Base-by-base conservation (phyloP, 208 protist genomes). In the Trypanosoma brucei region DNA sequence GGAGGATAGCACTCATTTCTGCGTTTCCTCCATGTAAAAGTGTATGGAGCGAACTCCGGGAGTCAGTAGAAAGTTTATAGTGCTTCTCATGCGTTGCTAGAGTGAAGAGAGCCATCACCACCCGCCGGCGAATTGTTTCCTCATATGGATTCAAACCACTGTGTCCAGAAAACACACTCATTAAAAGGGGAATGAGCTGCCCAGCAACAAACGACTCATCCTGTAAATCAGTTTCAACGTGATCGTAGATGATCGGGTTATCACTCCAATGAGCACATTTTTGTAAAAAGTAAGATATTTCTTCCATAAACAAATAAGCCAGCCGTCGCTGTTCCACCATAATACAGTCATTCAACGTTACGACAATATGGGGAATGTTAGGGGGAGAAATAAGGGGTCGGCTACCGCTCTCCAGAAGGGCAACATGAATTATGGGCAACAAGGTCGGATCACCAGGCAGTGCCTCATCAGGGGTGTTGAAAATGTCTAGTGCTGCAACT, bases 271-370 rank as follows among this genome's bases (percentile, higher is more conserved):
- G 76, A 35, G 75, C 44, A 65, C 79, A 87, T 49, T 84, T 83
- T 44, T 92, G 67, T 0, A 93, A 60, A 72, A 95, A 95, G 67
- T 95, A 97, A 3, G 86, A 89, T 1, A 94, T 64, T 67, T 97
- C 90, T 49, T 97, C 92, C 4, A 97, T 63, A 77, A 86, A 97
- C 2, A 95, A 65, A 36, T 89, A 68, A 3, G 72, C 73, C 13
- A 95, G 36, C 1, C 88, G 78, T 6, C 88, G 79, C 75, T 97
- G 85, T 73, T 97, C 90, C 22, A 94, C 82, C 68, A 94, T 78
- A 13, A 93, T 72, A 53, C 78, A 87, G 67, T 97, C 79, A 54
- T 78, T 70, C 44, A 96, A 45, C 36, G 81, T 88, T 7, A 97
- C 59, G 2, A 90, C 86, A 5, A 83, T 62, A 60, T 87, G 79